These are phyloP conservation scores for Ganoderma sinense DNA, from an alignment of 1,284 basidiomycete genomes.

Conservation along the genomic window DNA sequence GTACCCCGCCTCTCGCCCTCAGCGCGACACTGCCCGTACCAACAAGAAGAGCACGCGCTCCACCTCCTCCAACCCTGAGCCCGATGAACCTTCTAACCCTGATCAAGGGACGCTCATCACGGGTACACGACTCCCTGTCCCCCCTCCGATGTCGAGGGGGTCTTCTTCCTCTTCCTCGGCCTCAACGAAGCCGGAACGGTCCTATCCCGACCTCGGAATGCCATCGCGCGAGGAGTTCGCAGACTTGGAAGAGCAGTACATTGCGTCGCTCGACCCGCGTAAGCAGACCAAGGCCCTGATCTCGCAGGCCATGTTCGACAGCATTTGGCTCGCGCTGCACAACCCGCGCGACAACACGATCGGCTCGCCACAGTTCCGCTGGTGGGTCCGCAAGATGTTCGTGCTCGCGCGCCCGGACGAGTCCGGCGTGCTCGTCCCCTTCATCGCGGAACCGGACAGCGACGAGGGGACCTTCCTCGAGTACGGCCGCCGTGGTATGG, in stretches of 20 bases:
- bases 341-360: conserved; percentile 29
- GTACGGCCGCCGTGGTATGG: neutral
- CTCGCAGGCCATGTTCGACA: conserved; percentile 70
- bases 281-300: conserved; percentile 77
- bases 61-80: neutral
- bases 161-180: conserved; percentile 2
- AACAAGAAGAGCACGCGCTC: conserved; percentile 4
- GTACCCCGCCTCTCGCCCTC: neutral
- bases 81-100: neutral
- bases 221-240: conserved; percentile 55
- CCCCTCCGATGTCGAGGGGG: neutral
- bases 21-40: neutral
- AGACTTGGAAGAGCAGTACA: conserved; percentile 59
- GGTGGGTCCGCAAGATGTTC: conserved; percentile 86
- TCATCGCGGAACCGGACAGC: neutral
- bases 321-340: conserved; percentile 70
- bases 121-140: neutral
- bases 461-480: neutral
- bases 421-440: conserved; percentile 1
- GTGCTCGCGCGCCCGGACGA: conserved; percentile 48
- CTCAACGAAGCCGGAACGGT: neutral
- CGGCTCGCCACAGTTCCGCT: conserved; percentile 59
- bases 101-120: too few species aligned
- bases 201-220: conserved; percentile 32
- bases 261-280: conserved; percentile 58